Evolutionary conservation across 805 yeast species (phyloP), one percentile per base, ranked within the genome.

Genomic region (Pichia insulana): DNA sequence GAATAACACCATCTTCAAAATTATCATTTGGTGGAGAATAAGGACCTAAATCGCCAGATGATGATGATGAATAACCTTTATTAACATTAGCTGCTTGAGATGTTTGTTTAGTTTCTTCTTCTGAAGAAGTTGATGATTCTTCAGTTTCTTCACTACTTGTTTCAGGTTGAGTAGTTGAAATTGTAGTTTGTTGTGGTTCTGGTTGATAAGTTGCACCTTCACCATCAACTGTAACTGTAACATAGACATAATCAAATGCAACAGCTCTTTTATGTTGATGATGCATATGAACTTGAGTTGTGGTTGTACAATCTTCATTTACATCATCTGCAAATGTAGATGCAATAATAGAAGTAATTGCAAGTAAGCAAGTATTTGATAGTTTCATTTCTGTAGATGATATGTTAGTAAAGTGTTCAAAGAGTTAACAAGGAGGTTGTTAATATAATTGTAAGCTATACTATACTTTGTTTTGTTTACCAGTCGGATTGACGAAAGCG

Each of bases 1-100:
- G 63, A 56, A 77, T 58, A 33, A 64, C 69, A 60, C 95, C 95
- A 59, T 87, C 95, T 57, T 68, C 64, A 65, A 92, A 90, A 39
- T 66, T 64, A 35, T 61, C 66, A 44, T 71, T 50, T 55, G 96
- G 92, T 53, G 62, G 68, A 10, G 66, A 52, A 67, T 68, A 84
- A 46, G 71, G 63, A 31, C 67, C 42, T 49, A 85, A 72, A 61
- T 77, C 86, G 54, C 92, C 92, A 19, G 57, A 50, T 41, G 62
- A 55, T 39, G 65, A 62, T 41, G 61, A 55, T 26, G 63, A 51
- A 35, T 69, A 65, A 25, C 69, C 52, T 28, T 68, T 45, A 26
- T 67, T 39, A 20, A 62, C 39, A 39, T 53, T 19, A 38, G 64
- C 36, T 22, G 66, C 35, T 19, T 62, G 37, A 34, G 55, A 13